Conservation (phyloP, 495 filamentous ascomycete species). For the Lichenothelia convexa region DNA sequence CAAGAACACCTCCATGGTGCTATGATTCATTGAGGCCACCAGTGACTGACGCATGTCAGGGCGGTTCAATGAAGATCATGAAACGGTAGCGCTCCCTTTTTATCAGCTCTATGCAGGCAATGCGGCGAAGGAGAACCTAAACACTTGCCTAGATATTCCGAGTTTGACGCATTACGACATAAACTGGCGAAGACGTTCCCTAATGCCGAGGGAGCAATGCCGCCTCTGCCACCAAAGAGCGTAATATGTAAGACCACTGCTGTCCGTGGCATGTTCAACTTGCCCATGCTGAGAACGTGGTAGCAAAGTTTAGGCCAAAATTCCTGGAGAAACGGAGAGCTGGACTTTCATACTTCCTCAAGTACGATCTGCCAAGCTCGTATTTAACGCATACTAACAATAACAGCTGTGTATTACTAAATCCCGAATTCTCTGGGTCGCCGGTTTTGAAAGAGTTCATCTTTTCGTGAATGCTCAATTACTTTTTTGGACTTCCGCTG, state of each 20-base stretch:
- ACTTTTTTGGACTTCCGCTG: too few relatives aligned
- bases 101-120: neutral
- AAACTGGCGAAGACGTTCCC: conserved; percentile 46
- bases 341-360: conserved; percentile 53
- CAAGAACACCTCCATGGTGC: too few relatives aligned
- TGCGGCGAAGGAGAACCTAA: neutral
- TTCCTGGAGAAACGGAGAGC: conserved; percentile 48
- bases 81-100: conserved; percentile 1
- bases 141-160: conserved; percentile 41
- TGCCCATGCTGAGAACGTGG: neutral
- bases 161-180: conserved; percentile 46
- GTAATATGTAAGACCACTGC: conserved; percentile 38
- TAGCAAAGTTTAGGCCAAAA: conserved; percentile 45
- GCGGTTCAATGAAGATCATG: conserved; percentile 4
- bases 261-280: conserved; percentile 2
- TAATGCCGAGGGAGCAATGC: conserved; percentile 42
- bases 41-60: too few relatives aligned
- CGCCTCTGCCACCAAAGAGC: conserved; percentile 50
- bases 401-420: conserved; percentile 12
- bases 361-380: conserved; percentile 29
- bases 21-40: neutral
- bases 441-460: conserved; percentile 15
- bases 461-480: conserved; percentile 7
- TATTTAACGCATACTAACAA: conserved; percentile 2
- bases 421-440: conserved; percentile 15